Conservation (phyloP, 2,329 filamentous ascomycete species). For the Colletotrichum sp. region DNA sequence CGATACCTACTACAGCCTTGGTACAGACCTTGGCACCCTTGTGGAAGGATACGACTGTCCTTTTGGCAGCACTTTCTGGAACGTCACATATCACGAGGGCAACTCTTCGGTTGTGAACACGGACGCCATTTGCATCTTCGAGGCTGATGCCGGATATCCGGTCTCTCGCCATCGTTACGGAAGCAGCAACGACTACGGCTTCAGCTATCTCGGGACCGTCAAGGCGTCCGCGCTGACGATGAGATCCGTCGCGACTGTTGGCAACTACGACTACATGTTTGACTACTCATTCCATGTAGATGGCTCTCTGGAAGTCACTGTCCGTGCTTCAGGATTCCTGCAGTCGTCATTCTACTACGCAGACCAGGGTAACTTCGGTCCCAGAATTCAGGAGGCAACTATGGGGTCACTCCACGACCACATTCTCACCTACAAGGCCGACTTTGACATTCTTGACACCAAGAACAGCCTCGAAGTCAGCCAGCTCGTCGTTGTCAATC, state of each 20-base stretch:
- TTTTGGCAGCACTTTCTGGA: conserved; percentile 39
- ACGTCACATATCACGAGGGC: conserved; percentile 34
- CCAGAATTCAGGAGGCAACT: conserved; percentile 36
- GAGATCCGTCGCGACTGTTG: conserved; percentile 33
- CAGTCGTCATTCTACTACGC: conserved; percentile 37
- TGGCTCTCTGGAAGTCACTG: conserved; percentile 41
- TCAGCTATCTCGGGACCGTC: conserved; percentile 33
- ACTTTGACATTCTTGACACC: conserved; percentile 41
- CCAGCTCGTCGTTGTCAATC: conserved; percentile 33
- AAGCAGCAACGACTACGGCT: conserved; percentile 29
- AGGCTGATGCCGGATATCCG: conserved; percentile 39
- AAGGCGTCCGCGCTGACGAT: conserved; percentile 33
- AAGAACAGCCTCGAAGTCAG: conserved; percentile 40
- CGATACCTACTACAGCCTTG: conserved; percentile 43
- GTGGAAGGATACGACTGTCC: conserved; percentile 49
- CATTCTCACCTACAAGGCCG: conserved; percentile 43
- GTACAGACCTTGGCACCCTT: conserved; percentile 38
- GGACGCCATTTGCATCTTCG: conserved; percentile 44
- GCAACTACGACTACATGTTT: conserved; percentile 49
- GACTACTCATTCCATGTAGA: conserved; percentile 40
- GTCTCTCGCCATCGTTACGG: conserved; percentile 38
- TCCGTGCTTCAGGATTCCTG: conserved; percentile 44
- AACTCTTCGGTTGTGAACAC: conserved; percentile 33
- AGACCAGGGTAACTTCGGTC: conserved; percentile 37
- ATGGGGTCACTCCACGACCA: conserved; percentile 43